phyloP scores from a whole-genome alignment of 345 rosid genomes.

The Eucalyptus sp. region DNA sequence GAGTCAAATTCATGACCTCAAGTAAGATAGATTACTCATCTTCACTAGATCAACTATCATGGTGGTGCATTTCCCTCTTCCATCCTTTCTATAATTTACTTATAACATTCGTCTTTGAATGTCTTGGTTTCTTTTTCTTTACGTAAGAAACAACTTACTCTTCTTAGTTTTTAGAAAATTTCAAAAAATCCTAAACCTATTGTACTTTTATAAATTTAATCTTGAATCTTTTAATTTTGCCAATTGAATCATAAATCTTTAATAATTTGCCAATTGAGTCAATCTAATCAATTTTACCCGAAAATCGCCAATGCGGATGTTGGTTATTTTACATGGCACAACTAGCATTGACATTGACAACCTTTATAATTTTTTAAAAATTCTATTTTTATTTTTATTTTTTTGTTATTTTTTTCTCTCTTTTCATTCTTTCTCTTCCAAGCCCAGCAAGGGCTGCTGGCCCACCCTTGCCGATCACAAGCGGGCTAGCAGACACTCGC shows the following conservation, averaged over 20 bases:
- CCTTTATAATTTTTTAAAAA: too few relatives aligned
- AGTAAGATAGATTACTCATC: background rate
- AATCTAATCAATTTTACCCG: too few relatives aligned
- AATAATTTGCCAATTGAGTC: too few relatives aligned
- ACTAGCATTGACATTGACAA: background rate
- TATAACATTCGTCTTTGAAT: background rate
- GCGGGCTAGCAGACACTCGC: too few relatives aligned
- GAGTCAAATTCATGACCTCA: background rate
- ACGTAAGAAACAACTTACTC: background rate
- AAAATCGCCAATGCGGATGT: background rate
- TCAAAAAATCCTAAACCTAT: background rate
- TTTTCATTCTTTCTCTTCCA: background rate
- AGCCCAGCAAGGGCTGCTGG: background rate
- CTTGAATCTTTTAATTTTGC: too few relatives aligned
- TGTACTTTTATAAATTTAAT: too few relatives aligned
- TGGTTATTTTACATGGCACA: too few relatives aligned
- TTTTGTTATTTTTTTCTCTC: too few relatives aligned
- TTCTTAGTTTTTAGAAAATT: background rate
- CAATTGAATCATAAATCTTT: background rate
- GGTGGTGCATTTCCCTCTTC: background rate
- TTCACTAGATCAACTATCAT: background rate
- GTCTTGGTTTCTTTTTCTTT: background rate
- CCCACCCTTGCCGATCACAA: too few relatives aligned
- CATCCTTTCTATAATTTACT: background rate
- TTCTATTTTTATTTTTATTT: too few relatives aligned